These are phyloP conservation scores for Trametes villosa DNA, from an alignment of 768 basidiomycete genomes.

Conservation along the genomic window DNA sequence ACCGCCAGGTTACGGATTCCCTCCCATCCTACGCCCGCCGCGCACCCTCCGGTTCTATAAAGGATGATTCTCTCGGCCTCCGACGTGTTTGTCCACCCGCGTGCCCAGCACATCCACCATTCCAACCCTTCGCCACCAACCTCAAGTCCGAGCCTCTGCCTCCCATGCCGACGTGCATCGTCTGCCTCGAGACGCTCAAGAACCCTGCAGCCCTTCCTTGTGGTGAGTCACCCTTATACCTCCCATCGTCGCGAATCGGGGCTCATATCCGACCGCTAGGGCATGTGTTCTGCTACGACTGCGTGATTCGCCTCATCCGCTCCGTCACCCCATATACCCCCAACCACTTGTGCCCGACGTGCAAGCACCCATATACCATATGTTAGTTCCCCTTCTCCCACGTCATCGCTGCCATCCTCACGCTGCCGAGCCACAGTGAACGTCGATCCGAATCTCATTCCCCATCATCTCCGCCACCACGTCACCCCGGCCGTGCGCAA, in stretches of 20 bases:
- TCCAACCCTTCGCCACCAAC: not conserved
- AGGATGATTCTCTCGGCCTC: not conserved
- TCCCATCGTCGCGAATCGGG: not conserved
- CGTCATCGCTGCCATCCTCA: not conserved
- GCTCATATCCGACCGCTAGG: conserved; percentile 41
- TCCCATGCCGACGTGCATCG: conserved; percentile 57
- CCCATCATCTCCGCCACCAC: conserved; percentile 61
- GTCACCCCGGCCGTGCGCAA: conserved; percentile 61
- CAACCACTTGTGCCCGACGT: conserved; percentile 61
- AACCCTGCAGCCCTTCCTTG: conserved; percentile 65
- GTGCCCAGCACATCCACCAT: not conserved
- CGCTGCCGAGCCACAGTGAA: conserved; percentile 40
- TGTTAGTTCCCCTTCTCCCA: conserved; percentile 41
- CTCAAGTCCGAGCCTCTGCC: not conserved
- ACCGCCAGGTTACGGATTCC: conserved; percentile 20
- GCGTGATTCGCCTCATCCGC: conserved; percentile 54
- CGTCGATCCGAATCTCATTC: conserved; percentile 53
- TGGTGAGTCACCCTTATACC: conserved; percentile 45
- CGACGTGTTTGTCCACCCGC: not conserved
- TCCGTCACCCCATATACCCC: conserved; percentile 50
- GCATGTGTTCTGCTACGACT: conserved; percentile 67
- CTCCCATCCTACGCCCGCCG: conserved; percentile 1
- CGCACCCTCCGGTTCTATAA: conserved; percentile 7
- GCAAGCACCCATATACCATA: conserved; percentile 57
- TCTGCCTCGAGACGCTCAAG: conserved; percentile 60